A percentile compares a stretch with the other conserved stretches of the same genome.
phyloP scores from a whole-genome alignment of 345 rosid species.

The Balakata baccata region DNA sequence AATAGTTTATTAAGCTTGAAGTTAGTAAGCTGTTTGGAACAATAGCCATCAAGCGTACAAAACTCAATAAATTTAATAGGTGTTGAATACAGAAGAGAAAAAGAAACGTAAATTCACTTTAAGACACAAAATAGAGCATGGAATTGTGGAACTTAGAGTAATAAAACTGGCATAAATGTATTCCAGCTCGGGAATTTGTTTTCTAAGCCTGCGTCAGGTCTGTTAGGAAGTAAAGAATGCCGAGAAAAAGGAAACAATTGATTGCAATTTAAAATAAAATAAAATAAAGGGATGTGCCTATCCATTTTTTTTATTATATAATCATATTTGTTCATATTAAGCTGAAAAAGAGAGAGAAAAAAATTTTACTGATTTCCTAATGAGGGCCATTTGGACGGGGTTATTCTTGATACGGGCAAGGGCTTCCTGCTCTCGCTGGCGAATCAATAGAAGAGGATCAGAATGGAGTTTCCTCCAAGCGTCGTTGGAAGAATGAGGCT shows the following conservation, averaged over 20 bases:
- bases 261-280: too few species aligned
- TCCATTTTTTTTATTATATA: neutral
- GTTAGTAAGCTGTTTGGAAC: too few species aligned
- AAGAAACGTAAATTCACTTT: neutral
- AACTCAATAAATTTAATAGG: too few species aligned
- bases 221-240: too few species aligned
- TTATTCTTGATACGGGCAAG: constrained; percentile 91
- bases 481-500: constrained; percentile 74
- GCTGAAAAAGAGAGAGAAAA: neutral
- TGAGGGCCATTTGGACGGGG: constrained; percentile 84
- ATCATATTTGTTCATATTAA: neutral
- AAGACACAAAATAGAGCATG: neutral
- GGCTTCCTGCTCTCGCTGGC: constrained; percentile 93
- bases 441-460: constrained; percentile 85
- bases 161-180: neutral
- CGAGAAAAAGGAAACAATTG: too few species aligned
- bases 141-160: neutral
- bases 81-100: too few species aligned
- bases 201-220: too few species aligned
- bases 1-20: too few species aligned
- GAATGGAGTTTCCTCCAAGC: constrained; percentile 93
- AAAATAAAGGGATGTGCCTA: too few species aligned
- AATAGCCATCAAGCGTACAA: too few species aligned
- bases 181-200: neutral
- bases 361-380: constrained; percentile 72